Conservation (phyloP, 306 rosid species). For the cucumber (Cucumis sativus) region DNA sequence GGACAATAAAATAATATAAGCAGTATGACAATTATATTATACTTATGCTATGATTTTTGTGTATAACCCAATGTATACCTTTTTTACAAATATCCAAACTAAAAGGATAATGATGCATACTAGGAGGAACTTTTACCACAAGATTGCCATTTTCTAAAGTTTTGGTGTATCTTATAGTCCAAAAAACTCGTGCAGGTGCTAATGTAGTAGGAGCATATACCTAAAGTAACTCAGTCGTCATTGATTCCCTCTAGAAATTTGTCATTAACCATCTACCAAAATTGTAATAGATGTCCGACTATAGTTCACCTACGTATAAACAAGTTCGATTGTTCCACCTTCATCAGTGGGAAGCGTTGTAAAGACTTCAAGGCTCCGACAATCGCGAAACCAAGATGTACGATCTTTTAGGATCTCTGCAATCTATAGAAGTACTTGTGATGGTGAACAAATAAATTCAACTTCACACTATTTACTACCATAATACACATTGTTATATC, state of each 20-base stretch:
- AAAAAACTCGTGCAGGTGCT: slow-evolving; percentile 97
- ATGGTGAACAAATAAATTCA: not conserved
- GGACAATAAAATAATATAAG: too few species aligned
- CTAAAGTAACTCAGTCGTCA: slow-evolving; percentile 25
- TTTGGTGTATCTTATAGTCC: slow-evolving; percentile 93
- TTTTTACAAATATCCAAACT: too few species aligned
- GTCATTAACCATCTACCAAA: not conserved
- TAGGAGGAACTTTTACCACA: slow-evolving; percentile 41
- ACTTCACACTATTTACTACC: not conserved
- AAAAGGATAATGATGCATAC: not conserved
- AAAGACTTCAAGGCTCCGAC: slow-evolving; percentile 94
- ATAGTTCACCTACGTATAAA: slow-evolving; percentile 72
- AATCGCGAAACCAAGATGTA: slow-evolving; percentile 92
- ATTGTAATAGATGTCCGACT: not conserved
- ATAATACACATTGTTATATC: not conserved
- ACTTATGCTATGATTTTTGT: too few species aligned
- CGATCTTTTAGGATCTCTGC: slow-evolving; percentile 99
- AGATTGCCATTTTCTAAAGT: slow-evolving; percentile 81
- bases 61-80: too few species aligned
- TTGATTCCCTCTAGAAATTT: not conserved
- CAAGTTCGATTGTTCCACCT: slow-evolving; percentile 92
- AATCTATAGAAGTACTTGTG: slow-evolving; percentile 30
- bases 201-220: slow-evolving; percentile 83
- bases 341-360: slow-evolving; percentile 84
- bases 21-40: too few species aligned